A percentile compares a stretch with the other conserved stretches of the same genome.
These are phyloP conservation scores for Psophocarpus tetragonolobus DNA, from an alignment of 306 rosid species.

Conservation along the genomic window DNA sequence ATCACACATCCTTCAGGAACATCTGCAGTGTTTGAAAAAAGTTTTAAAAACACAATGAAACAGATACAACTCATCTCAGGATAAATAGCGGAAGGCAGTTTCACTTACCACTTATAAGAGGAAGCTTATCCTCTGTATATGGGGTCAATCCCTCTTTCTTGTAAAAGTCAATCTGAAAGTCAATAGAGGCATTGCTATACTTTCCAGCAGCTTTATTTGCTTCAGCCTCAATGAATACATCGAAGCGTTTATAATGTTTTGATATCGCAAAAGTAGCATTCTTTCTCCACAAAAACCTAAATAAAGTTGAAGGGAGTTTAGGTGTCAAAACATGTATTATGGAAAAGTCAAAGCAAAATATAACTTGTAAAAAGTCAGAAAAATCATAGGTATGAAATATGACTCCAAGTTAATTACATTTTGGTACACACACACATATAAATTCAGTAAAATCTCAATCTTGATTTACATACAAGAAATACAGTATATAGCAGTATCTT, in stretches of 20 bases:
- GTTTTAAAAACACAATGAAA: neutral
- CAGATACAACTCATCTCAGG: constrained; percentile 20
- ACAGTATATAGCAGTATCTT: neutral
- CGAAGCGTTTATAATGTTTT: constrained; percentile 91
- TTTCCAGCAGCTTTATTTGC: constrained; percentile 96
- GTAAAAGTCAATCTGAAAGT: constrained; percentile 85
- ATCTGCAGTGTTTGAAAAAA: constrained; percentile 61
- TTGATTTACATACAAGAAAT: constrained; percentile 15
- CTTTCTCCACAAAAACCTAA: constrained; percentile 96
- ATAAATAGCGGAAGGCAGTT: constrained; percentile 36
- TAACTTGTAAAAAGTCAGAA: neutral
- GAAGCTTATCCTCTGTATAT: constrained; percentile 86
- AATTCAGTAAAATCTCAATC: neutral
- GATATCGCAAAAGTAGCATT: constrained; percentile 94
- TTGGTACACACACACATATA: neutral
- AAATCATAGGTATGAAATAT: neutral
- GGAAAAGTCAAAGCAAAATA: neutral
- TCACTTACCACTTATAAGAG: constrained; percentile 85
- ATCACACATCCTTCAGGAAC: constrained; percentile 99
- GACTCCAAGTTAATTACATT: constrained; percentile 3
- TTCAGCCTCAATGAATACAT: constrained; percentile 89
- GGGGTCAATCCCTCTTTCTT: constrained; percentile 87
- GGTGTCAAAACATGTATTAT: neutral
- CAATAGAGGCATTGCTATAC: constrained; percentile 83
- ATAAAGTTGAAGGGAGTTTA: constrained; percentile 3